Evolutionary conservation across 164 flowering plant species (phyloP), one percentile per base, ranked within the genome.

Genomic region (Magnolia officinalis): DNA sequence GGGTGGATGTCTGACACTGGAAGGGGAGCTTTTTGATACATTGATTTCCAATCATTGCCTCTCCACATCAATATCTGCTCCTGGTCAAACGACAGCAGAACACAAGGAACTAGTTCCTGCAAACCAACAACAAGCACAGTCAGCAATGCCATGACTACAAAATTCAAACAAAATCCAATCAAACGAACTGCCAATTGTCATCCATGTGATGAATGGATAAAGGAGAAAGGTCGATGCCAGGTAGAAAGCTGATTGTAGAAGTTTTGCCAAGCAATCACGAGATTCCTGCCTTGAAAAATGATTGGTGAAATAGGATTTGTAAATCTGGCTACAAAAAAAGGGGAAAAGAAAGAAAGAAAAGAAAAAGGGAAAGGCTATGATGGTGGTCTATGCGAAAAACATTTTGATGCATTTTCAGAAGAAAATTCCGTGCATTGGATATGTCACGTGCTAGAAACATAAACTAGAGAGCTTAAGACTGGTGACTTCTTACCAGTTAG

Each of bases 81-180:
- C 52, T 96, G 87, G 50, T 93, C 98, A 78, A 92, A 94, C 29
- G 98, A 94, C 13, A 96, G 78, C 14, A 96, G 86, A 78, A 92
- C 94, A 83, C 99, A 92, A 64, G 99, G 99, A 82, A 96, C 99
- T 84, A 94, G 80, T 75, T 92, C 99, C 99, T 96, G 96, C 45
- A 16, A 75, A 49, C 23, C 37, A 64, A 37, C n/a, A 73, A 19
- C 23, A n/a, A 63, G 45, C 3, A 29, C 49, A 45, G n/a, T 71
- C 72, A 75, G 72, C 13, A 69, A 65, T 55, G 71, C 23, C 13
- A 63, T 63, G 14, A 5, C 8, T 19, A 63, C 51, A 59, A 37
- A 31, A 55, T 55, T 55, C 16, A 10, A 31, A 55, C 59, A 55
- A 55, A 55, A 55, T 55, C 61, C 45, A 37, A 37, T 37, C 45